Conservation (phyloP, 305 asterid species). For the Plantago coronopus region DNA sequence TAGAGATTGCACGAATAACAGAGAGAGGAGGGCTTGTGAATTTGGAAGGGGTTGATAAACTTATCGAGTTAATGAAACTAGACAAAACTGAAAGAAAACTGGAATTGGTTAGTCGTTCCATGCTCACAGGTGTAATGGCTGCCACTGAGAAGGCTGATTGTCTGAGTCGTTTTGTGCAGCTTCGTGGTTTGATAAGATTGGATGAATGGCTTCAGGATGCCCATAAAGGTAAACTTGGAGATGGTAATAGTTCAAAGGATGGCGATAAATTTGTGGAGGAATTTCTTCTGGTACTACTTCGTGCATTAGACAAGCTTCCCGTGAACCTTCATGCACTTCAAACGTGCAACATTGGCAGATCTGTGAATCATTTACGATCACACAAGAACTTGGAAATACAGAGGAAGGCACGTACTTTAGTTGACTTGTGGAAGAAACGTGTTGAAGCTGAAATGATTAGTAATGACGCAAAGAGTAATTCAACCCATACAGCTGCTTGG, state of each 20-base stretch:
- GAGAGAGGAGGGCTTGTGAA: constrained; percentile 47
- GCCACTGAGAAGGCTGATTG: constrained; percentile 54
- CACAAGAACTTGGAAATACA: constrained; percentile 70
- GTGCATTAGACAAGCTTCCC: constrained; percentile 73
- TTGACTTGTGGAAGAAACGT: constrained; percentile 75
- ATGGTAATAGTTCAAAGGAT: constrained; percentile 36
- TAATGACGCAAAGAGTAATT: constrained; percentile 49
- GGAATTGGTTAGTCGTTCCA: constrained; percentile 47
- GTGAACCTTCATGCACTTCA: constrained; percentile 69
- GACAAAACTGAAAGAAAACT: constrained; percentile 41
- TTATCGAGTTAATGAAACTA: constrained; percentile 51
- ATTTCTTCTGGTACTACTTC: constrained; percentile 59
- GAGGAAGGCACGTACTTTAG: constrained; percentile 60
- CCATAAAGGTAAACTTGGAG: constrained; percentile 42
- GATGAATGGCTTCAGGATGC: constrained; percentile 67
- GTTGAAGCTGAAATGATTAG: constrained; percentile 68
- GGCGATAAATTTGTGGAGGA: constrained; percentile 58
- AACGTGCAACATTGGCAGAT: constrained; percentile 69
- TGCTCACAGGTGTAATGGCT: constrained; percentile 55
- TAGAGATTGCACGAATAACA: constrained; percentile 42
- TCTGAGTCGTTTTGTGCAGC: constrained; percentile 54
- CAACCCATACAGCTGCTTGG: constrained; percentile 44
- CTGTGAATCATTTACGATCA: constrained; percentile 65
- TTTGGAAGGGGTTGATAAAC: constrained; percentile 50
- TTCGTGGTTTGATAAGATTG: constrained; percentile 48